Evolutionary conservation across 352 stramenopile species (phyloP).

Genomic region (Pythium dissimile): DNA sequence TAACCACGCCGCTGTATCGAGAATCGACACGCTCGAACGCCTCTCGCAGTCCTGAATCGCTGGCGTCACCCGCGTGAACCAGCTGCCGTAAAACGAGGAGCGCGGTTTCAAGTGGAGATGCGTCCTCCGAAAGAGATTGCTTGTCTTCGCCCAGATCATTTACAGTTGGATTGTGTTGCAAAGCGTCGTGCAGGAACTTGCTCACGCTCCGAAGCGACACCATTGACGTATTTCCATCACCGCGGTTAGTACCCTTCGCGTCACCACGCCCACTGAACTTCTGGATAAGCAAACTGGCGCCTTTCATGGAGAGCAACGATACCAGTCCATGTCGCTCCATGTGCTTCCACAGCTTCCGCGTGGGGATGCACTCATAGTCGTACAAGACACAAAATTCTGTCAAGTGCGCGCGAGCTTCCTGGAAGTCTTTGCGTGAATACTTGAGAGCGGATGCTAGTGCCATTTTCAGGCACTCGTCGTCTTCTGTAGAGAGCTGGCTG

Average conservation of each 20-base stretch:
- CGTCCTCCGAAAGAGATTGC: not conserved
- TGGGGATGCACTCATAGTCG: constrained; percentile 30
- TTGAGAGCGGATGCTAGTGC: constrained; percentile 29
- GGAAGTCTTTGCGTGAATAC: constrained; percentile 31
- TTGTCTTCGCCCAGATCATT: not conserved
- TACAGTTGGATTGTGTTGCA: not conserved
- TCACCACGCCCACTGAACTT: constrained; percentile 25
- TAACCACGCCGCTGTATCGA: constrained; percentile 38
- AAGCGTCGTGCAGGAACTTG: not conserved
- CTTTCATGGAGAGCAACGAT: constrained; percentile 38
- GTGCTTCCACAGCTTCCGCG: constrained; percentile 39
- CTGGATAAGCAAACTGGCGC: constrained; percentile 32
- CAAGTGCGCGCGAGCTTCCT: constrained; percentile 30
- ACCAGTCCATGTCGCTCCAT: constrained; percentile 42
- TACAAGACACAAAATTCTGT: constrained; percentile 55
- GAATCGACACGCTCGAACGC: constrained; percentile 48
- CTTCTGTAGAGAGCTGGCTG: constrained; percentile 16
- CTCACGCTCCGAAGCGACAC: constrained; percentile 34
- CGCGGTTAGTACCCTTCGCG: constrained; percentile 1
- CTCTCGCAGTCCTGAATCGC: constrained; percentile 43
- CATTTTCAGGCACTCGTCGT: constrained; percentile 28
- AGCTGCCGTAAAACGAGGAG: constrained; percentile 23
- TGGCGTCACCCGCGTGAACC: constrained; percentile 29
- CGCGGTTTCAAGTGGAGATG: not conserved
- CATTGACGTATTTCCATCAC: not conserved